These are phyloP conservation scores for Cyberlindnera suaveolens DNA, from an alignment of 805 yeast species.

Conservation along the genomic window DNA sequence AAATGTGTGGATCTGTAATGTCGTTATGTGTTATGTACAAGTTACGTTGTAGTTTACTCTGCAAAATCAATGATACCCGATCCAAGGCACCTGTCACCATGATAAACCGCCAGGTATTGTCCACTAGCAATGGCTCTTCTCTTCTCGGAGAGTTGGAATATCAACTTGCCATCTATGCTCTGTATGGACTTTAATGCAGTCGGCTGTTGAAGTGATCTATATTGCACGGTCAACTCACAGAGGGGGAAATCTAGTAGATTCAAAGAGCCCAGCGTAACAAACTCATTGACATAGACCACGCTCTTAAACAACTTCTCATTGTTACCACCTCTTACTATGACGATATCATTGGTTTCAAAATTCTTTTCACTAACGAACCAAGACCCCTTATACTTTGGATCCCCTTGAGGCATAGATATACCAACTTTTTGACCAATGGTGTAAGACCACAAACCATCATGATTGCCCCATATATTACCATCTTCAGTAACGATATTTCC, in stretches of 20 bases:
- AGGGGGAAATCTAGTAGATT: constrained; percentile 7
- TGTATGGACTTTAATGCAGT: constrained; percentile 28
- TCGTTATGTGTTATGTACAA: no score
- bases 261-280: constrained; percentile 17
- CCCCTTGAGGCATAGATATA: constrained; percentile 84
- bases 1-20: no score
- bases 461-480: constrained; percentile 74
- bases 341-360: constrained; percentile 57
- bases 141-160: constrained; percentile 35
- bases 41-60: constrained; percentile 4
- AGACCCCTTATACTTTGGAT: constrained; percentile 62
- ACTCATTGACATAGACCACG: constrained; percentile 35
- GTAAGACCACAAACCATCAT: constrained; percentile 89
- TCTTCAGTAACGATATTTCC: constrained; percentile 77
- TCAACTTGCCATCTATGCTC: constrained; percentile 13
- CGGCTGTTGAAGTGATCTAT: constrained; percentile 68
- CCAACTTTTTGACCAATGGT: constrained; percentile 87
- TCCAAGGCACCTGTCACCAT: constrained; percentile 63
- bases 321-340: constrained; percentile 69
- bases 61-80: constrained; percentile 37
- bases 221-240: constrained; percentile 46
- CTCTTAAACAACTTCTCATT: constrained; percentile 48
- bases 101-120: constrained; percentile 73
- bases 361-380: constrained; percentile 85
- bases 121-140: constrained; percentile 86